phyloP scores from a whole-genome alignment of 148 eudicot species.

The Polygonum aviculare region DNA sequence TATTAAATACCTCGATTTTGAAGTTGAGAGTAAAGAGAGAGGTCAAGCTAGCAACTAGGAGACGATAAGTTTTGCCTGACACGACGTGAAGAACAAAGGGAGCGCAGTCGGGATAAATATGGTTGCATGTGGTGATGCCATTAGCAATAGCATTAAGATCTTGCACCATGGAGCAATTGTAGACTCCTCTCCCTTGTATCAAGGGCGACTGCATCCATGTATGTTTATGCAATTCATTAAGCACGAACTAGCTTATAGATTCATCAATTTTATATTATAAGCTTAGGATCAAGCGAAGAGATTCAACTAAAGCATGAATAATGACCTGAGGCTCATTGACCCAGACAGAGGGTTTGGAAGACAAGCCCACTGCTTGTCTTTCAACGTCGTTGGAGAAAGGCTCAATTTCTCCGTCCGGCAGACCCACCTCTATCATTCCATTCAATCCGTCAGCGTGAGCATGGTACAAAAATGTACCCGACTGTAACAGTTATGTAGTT shows the following conservation, averaged over 20 bases:
- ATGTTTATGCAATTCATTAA: too few relatives aligned
- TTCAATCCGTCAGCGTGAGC: constrained; percentile 70
- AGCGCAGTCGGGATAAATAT: constrained; percentile 41
- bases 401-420: constrained; percentile 41
- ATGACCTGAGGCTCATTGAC: constrained; percentile 81
- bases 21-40: constrained; percentile 65
- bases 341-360: constrained; percentile 68
- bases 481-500: constrained; percentile 17
- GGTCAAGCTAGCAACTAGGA: constrained; percentile 65
- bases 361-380: constrained; percentile 40
- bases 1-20: constrained; percentile 57
- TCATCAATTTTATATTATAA: not conserved
- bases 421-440: constrained; percentile 54
- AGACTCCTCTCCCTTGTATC: constrained; percentile 70
- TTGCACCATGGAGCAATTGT: constrained; percentile 33
- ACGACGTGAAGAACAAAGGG: constrained; percentile 51
- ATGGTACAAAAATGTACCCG: constrained; percentile 76
- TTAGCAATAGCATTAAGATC: constrained; percentile 19
- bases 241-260: too few relatives aligned
- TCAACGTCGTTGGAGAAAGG: constrained; percentile 61
- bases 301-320: not conserved
- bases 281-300: not conserved
- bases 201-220: constrained; percentile 45
- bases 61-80: constrained; percentile 65
- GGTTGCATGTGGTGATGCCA: constrained; percentile 29